Conservation (phyloP, 2,329 filamentous ascomycete species). For the Lachnellula hyalina region DNA sequence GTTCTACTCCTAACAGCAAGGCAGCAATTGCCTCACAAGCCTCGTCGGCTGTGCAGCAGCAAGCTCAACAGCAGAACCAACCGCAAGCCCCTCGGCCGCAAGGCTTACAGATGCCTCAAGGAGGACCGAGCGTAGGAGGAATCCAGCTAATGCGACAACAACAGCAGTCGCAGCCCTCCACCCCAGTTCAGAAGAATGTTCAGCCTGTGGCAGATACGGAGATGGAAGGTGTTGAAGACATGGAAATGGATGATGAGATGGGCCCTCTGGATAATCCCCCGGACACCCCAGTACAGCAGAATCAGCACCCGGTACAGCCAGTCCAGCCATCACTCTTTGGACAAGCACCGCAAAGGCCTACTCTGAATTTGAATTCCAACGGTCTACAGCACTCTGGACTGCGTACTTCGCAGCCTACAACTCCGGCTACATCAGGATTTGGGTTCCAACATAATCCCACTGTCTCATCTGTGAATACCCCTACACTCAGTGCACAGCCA, state of each 20-base stretch:
- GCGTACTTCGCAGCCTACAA: slow-evolving; percentile 79
- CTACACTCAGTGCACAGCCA: slow-evolving; percentile 75
- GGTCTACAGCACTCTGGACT: slow-evolving; percentile 72
- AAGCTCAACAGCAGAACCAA: slow-evolving; percentile 37
- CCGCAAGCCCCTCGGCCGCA: slow-evolving; percentile 19
- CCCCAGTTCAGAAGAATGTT: slow-evolving; percentile 26
- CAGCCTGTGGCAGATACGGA: slow-evolving; percentile 44
- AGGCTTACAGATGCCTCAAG: slow-evolving; percentile 27
- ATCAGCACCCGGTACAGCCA: slow-evolving; percentile 61
- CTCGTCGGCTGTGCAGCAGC: slow-evolving; percentile 41
- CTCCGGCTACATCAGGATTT: slow-evolving; percentile 71
- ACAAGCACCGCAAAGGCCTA: slow-evolving; percentile 55
- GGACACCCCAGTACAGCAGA: slow-evolving; percentile 33
- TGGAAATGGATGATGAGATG: slow-evolving; percentile 90
- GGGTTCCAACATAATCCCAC: slow-evolving; percentile 89
- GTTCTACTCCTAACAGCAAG: slow-evolving; percentile 42
- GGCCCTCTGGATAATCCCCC: slow-evolving; percentile 60
- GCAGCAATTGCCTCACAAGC: slow-evolving; percentile 33
- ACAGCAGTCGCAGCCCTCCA: slow-evolving; percentile 30
- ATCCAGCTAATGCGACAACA: slow-evolving; percentile 32
- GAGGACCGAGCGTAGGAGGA: slow-evolving; percentile 26
- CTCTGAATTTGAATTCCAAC: slow-evolving; percentile 70
- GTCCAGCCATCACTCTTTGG: slow-evolving; percentile 61
- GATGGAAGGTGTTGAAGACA: slow-evolving; percentile 83
- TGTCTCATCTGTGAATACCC: slow-evolving; percentile 94